Evolutionary conservation across 495 filamentous ascomycete species (phyloP).

Genomic region (Trichoderma orchidacearum): DNA sequence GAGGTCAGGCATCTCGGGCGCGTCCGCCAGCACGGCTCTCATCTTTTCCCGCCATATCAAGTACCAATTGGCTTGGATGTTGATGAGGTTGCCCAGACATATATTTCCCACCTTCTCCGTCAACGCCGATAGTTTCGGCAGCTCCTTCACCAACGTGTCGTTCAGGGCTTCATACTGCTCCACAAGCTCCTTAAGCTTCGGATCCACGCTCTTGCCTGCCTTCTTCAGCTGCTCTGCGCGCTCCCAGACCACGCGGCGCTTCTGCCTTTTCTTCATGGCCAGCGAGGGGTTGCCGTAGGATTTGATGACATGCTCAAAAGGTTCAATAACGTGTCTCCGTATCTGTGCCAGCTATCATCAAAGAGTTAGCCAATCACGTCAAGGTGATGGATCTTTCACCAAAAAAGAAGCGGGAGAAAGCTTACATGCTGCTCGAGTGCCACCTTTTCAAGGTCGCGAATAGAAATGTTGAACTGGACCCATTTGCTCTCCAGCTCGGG

Average conservation of each 20-base stretch:
- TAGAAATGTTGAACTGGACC: constrained; percentile 68
- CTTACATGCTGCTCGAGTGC: constrained; percentile 79
- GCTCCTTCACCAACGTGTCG: constrained; percentile 79
- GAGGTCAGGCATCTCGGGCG: constrained; percentile 45
- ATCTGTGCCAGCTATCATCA: constrained; percentile 53
- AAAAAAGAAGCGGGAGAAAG: constrained; percentile 5
- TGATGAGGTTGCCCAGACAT: constrained; percentile 66
- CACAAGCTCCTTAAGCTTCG: constrained; percentile 65
- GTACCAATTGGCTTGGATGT: constrained; percentile 71
- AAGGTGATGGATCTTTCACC: too few relatives aligned
- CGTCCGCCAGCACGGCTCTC: constrained; percentile 52
- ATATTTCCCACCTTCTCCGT: constrained; percentile 70
- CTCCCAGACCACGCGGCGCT: constrained; percentile 78
- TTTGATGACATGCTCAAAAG: constrained; percentile 68
- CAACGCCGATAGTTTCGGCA: constrained; percentile 69
- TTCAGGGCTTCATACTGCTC: constrained; percentile 84
- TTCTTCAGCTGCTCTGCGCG: constrained; percentile 48
- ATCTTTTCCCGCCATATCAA: constrained; percentile 69
- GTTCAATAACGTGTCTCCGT: constrained; percentile 70
- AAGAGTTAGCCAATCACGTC: too few relatives aligned
- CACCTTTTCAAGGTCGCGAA: constrained; percentile 65
- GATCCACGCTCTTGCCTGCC: constrained; percentile 66
- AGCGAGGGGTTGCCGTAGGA: constrained; percentile 69
- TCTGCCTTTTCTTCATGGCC: constrained; percentile 83
- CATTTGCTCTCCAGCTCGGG: constrained; percentile 84